Evolutionary conservation across 2,329 filamentous ascomycete species (phyloP), one percentile per base, ranked within the genome.

Genomic region (Phialophora expanda): DNA sequence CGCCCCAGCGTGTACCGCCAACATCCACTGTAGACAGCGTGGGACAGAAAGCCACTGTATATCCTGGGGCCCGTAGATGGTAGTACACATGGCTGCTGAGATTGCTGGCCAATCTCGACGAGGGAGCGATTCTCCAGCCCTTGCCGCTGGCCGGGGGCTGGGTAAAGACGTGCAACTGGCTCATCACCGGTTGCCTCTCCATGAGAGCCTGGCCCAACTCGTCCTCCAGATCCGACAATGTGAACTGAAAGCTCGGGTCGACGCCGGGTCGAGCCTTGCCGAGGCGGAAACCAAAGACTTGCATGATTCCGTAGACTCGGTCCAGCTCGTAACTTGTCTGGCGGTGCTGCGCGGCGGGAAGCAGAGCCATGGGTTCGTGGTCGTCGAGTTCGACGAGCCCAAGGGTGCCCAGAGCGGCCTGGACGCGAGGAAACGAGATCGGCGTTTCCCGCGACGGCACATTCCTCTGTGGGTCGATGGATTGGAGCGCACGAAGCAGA

Each of bases 131-230:
- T 22, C 44, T 48, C 50, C 50, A 53, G 9, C 50, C 50, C 26
- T 53, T 24, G 12, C 14, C 14, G 2, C 50, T n/a, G 5, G 28
- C 50, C 8, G 26, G 20, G 26, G 26, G 12, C 14, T 53, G n/a
- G 7, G 50, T 53, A 28, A 53, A 53, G 50, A 28, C 50, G 14
- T 53, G 50, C 26, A 53, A 26, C 17, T 53, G 50, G 50, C 50
- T 53, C 14, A 14, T 24, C 5, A 28, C 50, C 0, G 50, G 20
- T 6, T 28, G 20, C 20, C 12, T 28, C 24, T 53, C 20, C 20
- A 53, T 24, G 0, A 53, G 26, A 14, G 50, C 50, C 12, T 24
- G 8, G 50, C 50, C 50, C 11, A 53, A 24, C 3, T 53, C 20
- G 26, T 53, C 50, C n/a, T 24, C 50, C 50, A 53, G 17, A 14